Evolutionary conservation across 2,329 filamentous ascomycete genomes (phyloP), one percentile per base, ranked within the genome.

Genomic region (Neoarthrinium moseri): DNA sequence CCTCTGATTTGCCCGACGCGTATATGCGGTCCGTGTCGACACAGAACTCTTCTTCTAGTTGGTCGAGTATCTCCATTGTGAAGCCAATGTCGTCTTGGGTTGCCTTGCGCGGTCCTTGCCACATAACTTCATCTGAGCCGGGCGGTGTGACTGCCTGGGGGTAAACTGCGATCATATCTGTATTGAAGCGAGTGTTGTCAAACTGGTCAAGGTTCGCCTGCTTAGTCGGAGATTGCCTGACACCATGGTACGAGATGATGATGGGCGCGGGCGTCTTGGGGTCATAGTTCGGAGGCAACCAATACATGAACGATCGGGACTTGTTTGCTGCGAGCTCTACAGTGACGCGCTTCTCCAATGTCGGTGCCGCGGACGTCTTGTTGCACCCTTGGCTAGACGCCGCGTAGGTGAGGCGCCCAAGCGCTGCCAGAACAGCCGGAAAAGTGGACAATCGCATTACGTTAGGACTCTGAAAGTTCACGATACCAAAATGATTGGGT

Each of bases 1-100:
- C 78, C 38, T 81, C 80, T 52, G 68, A 80, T 53, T 81, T 80
- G 36, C 73, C 74, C 2, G 67, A 65, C 11, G 67, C 67, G 49
- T 75, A 78, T 34, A 78, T 61, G 7, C 66, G 67, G 4, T 55
- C 53, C 2, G 59, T 49, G 48, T 77, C 69, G 50, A 78, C 65
- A 56, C 74, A 78, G 55, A 72, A 72, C 4, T 56, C 55, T 8
- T 56, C 47, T 43, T 65, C 55, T 10, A 77, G 51, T 23, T 70
- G 53, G 12, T 60, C 53, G 23, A 74, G 56, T 15, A 77, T 63
- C 45, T 73, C 68, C 4, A 67, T 51, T 17, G 66, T 71, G 56
- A 75, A 77, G 8, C 58, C 58, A 4, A 74, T 56, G 48, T 78
- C 74, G 49, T 73, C 59, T 4, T 58, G 37, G 2, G 67, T 59